phyloP scores from a whole-genome alignment of 305 asterid species.

The Stenogyne calaminthoides region DNA sequence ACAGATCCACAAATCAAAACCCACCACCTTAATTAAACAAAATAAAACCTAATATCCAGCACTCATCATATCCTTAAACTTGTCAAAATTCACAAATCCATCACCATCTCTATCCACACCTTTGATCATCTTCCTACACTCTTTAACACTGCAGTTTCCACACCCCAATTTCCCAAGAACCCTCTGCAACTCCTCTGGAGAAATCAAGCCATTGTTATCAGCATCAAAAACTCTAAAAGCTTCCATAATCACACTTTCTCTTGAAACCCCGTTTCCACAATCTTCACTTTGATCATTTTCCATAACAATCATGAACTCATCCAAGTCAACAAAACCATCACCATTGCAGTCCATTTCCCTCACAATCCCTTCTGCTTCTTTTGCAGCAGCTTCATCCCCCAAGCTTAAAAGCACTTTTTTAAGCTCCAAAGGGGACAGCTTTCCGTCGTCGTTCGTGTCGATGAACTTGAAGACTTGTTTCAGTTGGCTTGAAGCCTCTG shows the following conservation, averaged over 20 bases:
- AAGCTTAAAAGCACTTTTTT: slow-evolving; percentile 39
- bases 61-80: slow-evolving; percentile 62
- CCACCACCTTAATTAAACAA: neutral
- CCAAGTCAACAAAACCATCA: slow-evolving; percentile 59
- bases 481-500: slow-evolving; percentile 49
- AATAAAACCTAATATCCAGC: slow-evolving; percentile 18
- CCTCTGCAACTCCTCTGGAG: slow-evolving; percentile 52
- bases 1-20: neutral
- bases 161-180: slow-evolving; percentile 54
- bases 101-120: slow-evolving; percentile 69
- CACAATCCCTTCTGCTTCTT: slow-evolving; percentile 60
- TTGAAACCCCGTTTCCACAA: slow-evolving; percentile 20
- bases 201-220: slow-evolving; percentile 57
- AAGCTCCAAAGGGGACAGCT: slow-evolving; percentile 52
- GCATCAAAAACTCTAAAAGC: slow-evolving; percentile 61
- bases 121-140: slow-evolving; percentile 60
- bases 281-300: slow-evolving; percentile 3
- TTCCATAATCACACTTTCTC: slow-evolving; percentile 40
- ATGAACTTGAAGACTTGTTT: slow-evolving; percentile 60
- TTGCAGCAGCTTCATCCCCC: slow-evolving; percentile 42
- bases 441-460: slow-evolving; percentile 67
- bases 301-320: slow-evolving; percentile 59
- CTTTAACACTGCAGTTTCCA: slow-evolving; percentile 41
- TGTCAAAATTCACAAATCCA: slow-evolving; percentile 63
- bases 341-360: slow-evolving; percentile 65